Evolutionary conservation across 1,284 basidiomycete species (phyloP), one percentile per base, ranked within the genome.

Genomic region (Cutaneotrichosporon sp.): DNA sequence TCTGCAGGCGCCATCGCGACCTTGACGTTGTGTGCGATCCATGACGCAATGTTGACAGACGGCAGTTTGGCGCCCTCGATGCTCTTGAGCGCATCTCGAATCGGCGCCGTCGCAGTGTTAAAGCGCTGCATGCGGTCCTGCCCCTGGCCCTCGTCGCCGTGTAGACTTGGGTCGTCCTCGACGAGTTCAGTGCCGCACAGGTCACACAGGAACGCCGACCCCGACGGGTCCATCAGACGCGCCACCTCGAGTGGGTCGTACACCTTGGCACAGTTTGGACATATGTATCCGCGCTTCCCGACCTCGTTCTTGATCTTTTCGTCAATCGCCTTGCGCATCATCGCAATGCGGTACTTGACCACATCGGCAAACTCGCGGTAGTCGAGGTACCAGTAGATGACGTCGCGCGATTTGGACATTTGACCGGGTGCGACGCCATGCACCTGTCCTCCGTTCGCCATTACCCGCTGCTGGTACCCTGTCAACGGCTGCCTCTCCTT

Each of bases 41-140:
- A 74, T 23, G 64, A 66, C 1, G 67, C 49, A 36, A 74, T 68
- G 53, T 74, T 74, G 14, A 68, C 37, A 30, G 66, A 67, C 4
- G 72, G 72, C 21, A 72, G 40, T 8, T 61, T 64, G 20, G 54
- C 79, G n/a, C 84, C 82, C 66, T 97, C 94, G 51, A 90, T 88
- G 69, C 85, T 85, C 66, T 90, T 85, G 62, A 99, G 75, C 4
- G 89, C 87, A 63, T 91, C 88, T 17, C 86, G 82, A 40, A 98
- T 85, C 61, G 86, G 86, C 40, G 84, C 82, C 76, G 93, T 92
- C 72, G 94, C 90, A 55, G 84, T 81, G 74, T 97, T 97, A 75
- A 98, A 93, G 55, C 90, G 80, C 74, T 91, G 88, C 88, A 98
- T 94, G 51, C 89, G 81, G 73, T 97, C 94, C 73, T 93, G 87